Conservation (phyloP, 176 grass and related monocot species). For the Olyra latifolia region DNA sequence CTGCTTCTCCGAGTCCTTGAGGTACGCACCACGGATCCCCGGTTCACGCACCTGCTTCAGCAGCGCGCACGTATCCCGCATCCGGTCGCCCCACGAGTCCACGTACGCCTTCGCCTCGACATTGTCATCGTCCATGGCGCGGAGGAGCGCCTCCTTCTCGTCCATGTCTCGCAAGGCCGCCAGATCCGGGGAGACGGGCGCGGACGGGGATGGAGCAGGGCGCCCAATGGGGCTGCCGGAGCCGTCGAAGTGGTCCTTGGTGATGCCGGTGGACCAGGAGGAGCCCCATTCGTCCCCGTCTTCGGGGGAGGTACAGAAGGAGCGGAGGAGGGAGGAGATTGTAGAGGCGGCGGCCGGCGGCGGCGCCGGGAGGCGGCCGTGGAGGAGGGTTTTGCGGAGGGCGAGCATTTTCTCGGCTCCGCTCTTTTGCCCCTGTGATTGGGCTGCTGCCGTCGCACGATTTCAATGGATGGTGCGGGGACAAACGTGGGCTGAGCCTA, state of each 20-base stretch:
- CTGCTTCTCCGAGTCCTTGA: slow-evolving; percentile 94
- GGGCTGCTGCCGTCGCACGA: slow-evolving; percentile 24
- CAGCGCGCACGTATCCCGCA: slow-evolving; percentile 63
- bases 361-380: slow-evolving; percentile 47
- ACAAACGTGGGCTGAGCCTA: not conserved
- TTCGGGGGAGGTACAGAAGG: slow-evolving; percentile 17
- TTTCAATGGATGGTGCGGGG: slow-evolving; percentile 29
- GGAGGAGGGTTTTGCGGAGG: slow-evolving; percentile 69
- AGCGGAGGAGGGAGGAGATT: slow-evolving; percentile 49
- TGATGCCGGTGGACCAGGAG: slow-evolving; percentile 82
- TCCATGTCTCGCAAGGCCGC: slow-evolving; percentile 56
- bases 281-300: slow-evolving; percentile 69
- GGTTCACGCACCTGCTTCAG: slow-evolving; percentile 87
- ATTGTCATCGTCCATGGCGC: slow-evolving; percentile 41
- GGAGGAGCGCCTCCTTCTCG: slow-evolving; percentile 53
- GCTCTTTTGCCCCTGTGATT: not conserved
- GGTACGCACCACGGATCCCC: slow-evolving; percentile 67
- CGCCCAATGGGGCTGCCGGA: slow-evolving; percentile 37
- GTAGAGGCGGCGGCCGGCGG: slow-evolving; percentile 29
- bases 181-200: slow-evolving; percentile 30
- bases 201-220: slow-evolving; percentile 11
- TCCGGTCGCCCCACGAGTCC: slow-evolving; percentile 59
- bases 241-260: slow-evolving; percentile 95
- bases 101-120: slow-evolving; percentile 46
- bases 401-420: slow-evolving; percentile 47